Evolutionary conservation across 2,329 filamentous ascomycete species (phyloP), one percentile per base, ranked within the genome.

Genomic region (Neoascochyta sp.): DNA sequence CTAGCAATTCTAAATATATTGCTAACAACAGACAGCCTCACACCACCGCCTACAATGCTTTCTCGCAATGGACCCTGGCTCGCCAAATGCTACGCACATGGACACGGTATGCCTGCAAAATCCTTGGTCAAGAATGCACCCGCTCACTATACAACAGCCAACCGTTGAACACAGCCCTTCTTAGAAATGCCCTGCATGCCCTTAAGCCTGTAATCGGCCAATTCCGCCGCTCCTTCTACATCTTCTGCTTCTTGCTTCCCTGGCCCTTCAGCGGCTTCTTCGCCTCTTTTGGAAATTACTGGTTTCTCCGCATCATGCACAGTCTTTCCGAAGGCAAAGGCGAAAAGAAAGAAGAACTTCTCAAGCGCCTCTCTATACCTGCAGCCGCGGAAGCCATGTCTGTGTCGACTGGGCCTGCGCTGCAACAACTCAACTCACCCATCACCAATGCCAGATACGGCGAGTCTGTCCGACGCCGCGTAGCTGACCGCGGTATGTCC

Each of bases 191-290:
- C 1, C 36, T 65, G 9, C 50, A 49, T 7, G 66, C 65, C 1
- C 33, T 74, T n/a, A 50, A 46, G 10, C 73, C 74, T 1, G 50
- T 78, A 2, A 18, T 68, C n/a, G 54, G 54, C 12, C 75, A 79
- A 41, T 37, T 71, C 13, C 29, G 51, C 7, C 60, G 67, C 30
- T 76, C 73, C 2, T 69, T 70, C 35, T 79, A 79, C 43, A 65
- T 77, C 27, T 76, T 76, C 41, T 64, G 64, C 9, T 71, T 78
- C 55, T 65, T 70, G 22, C 56, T 78, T 3, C 74, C 73, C 3
- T 50, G 55, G 18, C 54, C 62, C 4, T 45, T 75, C 9, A 64
- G 70, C 27, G 58, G 49, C 25, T 66, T 62, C 42, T 53, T 69
- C 27, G 67, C 65, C n/a, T 62, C 50, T 1, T 66, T 72, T n/a